Conservation (phyloP, 345 rosid species). For the Laguncularia racemosa region DNA sequence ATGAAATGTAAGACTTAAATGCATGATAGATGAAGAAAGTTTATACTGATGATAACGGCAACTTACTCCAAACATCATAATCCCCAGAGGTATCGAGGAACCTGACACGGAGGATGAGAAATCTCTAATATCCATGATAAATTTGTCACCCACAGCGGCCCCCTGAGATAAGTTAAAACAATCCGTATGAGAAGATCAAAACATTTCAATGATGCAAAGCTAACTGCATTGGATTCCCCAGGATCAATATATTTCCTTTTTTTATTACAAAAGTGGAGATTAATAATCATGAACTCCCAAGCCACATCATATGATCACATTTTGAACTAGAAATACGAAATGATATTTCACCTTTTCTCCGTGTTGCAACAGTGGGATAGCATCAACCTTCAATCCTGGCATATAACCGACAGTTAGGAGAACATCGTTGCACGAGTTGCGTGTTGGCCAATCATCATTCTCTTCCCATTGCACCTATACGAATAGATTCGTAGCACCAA, state of each 20-base stretch:
- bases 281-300: no score
- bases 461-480: conserved; percentile 33
- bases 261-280: no score
- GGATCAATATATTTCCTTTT: no score
- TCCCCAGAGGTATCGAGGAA: conserved; percentile 44
- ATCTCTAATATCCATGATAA: conserved; percentile 51
- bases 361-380: conserved; percentile 32
- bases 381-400: conserved; percentile 81
- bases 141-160: conserved; percentile 32
- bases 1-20: no score
- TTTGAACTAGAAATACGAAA: background rate
- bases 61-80: conserved; percentile 71
- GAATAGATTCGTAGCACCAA: background rate
- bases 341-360: conserved; percentile 23
- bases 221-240: no score
- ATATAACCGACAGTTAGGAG: conserved; percentile 64
- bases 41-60: conserved; percentile 5
- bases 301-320: no score
- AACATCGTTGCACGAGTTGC: conserved; percentile 24
- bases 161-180: conserved; percentile 22
- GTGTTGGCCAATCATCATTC: conserved; percentile 1
- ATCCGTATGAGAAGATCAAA: background rate
- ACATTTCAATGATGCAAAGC: background rate
- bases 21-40: background rate
- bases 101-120: conserved; percentile 48